These are phyloP conservation scores for Aspergillaceae sp. DNA, from an alignment of 2,329 filamentous ascomycete species.

Conservation along the genomic window DNA sequence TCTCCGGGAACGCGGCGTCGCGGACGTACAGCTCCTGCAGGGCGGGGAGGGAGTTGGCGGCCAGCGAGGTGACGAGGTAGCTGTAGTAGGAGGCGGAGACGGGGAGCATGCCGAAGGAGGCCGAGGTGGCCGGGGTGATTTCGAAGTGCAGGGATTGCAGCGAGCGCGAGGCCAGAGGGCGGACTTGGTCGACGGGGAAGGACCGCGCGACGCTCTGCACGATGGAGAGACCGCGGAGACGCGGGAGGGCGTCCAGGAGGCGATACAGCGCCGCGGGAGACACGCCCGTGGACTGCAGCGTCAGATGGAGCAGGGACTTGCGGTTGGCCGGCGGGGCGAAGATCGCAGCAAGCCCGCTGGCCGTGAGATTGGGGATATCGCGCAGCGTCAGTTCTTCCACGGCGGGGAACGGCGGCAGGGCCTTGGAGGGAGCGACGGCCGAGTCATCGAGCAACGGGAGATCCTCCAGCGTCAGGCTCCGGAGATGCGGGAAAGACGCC, in stretches of 20 bases:
- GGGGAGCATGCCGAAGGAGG: slow-evolving; percentile 46
- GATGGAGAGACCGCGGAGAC: slow-evolving; percentile 44
- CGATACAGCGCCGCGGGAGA: slow-evolving; percentile 32
- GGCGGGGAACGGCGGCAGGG: slow-evolving; percentile 64
- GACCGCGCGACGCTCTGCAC: slow-evolving; percentile 48
- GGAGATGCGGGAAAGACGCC: slow-evolving; percentile 56
- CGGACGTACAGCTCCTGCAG: slow-evolving; percentile 75
- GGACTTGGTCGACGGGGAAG: slow-evolving; percentile 49
- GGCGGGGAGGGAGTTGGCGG: slow-evolving; percentile 64
- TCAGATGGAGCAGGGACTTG: slow-evolving; percentile 57
- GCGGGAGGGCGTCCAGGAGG: slow-evolving; percentile 35
- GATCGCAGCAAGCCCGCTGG: slow-evolving; percentile 60
- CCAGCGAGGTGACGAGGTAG: slow-evolving; percentile 76
- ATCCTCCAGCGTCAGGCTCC: slow-evolving; percentile 65
- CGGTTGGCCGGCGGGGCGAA: slow-evolving; percentile 54
- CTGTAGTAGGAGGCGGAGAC: slow-evolving; percentile 62
- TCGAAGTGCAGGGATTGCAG: slow-evolving; percentile 73
- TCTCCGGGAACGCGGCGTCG: slow-evolving; percentile 72
- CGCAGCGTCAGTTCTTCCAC: slow-evolving; percentile 65
- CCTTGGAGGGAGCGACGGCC: slow-evolving; percentile 59
- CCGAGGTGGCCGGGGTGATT: slow-evolving; percentile 52
- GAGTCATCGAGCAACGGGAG: slow-evolving; percentile 65
- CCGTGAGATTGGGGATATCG: slow-evolving; percentile 62
- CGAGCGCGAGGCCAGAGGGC: slow-evolving; percentile 58
- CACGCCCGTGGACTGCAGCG: slow-evolving; percentile 64